Evolutionary conservation across 768 basidiomycete species (phyloP), one percentile per base, ranked within the genome.

Genomic region (Pleurotus salmoneostramineus): DNA sequence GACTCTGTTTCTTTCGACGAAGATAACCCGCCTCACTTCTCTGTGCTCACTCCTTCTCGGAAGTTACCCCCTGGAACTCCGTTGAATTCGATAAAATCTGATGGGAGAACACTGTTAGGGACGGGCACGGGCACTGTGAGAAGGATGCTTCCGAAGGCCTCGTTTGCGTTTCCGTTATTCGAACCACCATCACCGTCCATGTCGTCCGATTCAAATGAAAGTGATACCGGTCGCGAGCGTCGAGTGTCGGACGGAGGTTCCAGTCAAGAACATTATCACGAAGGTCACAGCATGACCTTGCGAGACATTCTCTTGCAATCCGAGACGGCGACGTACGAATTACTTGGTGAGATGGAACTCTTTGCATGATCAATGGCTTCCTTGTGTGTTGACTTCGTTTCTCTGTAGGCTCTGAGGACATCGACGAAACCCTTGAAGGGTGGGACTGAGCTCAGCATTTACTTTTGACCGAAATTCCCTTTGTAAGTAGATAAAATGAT

Each of bases 271-370:
- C 67, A 68, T 47, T 56, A 35, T 12, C 68, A 71, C 36, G 81
- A 80, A 58, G 74, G 64, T 11, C 70, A 69, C 5, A 82, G 81
- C 61, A 74, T 81, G 74, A 80, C 78, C 17, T 68, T 82, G 33
- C 74, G 74, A 8, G 80, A 81, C 60, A 75, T 82, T 32, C 62
- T 82, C 55, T 61, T 79, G 57, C 68, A 62, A 52, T 71, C 74
- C 7, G 77, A 77, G 51, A 68, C 70, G 10, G 69, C 70, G 27
- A 68, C 72, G 21, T 74, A 74, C 61, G 74, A 74, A 56, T 63
- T 80, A 17, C 63, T 80, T 17, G 73, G 72, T 71, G 56, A 56
- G 71, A 61, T 17, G 42, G 11, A 21, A 45, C 10, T 31, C 11
- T 14, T 5, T 40, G 44, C 31, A 27, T 27, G 21, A 27, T 27